Conservation (phyloP, 148 eudicot species). For the Bassia scoparia region DNA sequence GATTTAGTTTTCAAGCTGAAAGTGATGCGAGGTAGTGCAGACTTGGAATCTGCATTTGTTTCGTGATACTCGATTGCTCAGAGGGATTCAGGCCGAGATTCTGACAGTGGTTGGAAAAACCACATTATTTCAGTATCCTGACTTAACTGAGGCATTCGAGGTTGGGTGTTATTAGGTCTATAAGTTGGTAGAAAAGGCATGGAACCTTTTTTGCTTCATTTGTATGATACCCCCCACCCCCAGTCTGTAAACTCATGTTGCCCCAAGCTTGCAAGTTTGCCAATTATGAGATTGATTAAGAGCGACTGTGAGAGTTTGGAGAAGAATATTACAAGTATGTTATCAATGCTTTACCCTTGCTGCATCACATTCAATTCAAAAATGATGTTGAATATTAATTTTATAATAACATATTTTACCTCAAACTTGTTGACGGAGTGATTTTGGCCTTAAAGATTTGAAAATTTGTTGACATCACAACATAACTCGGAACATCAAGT, state of each 20-base stretch:
- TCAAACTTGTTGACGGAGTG: no score
- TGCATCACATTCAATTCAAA: no score
- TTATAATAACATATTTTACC: no score
- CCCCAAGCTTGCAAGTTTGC: neutral
- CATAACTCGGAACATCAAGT: no score
- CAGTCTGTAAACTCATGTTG: neutral
- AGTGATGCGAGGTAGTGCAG: conserved; percentile 76
- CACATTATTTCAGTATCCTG: conserved; percentile 71
- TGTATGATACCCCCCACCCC: conserved; percentile 18
- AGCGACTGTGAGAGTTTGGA: no score
- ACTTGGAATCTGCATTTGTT: conserved; percentile 75
- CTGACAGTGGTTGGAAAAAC: conserved; percentile 62
- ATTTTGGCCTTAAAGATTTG: no score
- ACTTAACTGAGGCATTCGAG: conserved; percentile 83
- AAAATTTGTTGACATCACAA: no score
- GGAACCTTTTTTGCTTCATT: conserved; percentile 34
- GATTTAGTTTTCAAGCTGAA: conserved; percentile 38
- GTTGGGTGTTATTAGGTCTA: conserved; percentile 94
- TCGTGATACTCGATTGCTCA: conserved; percentile 73
- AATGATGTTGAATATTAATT: no score
- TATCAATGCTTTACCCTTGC: no score
- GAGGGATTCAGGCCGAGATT: conserved; percentile 66
- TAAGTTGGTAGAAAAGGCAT: conserved; percentile 78
- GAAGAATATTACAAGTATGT: no score
- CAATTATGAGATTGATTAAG: no score